Conservation (phyloP, 768 basidiomycete genomes). For the Boletus subparvulus region DNA sequence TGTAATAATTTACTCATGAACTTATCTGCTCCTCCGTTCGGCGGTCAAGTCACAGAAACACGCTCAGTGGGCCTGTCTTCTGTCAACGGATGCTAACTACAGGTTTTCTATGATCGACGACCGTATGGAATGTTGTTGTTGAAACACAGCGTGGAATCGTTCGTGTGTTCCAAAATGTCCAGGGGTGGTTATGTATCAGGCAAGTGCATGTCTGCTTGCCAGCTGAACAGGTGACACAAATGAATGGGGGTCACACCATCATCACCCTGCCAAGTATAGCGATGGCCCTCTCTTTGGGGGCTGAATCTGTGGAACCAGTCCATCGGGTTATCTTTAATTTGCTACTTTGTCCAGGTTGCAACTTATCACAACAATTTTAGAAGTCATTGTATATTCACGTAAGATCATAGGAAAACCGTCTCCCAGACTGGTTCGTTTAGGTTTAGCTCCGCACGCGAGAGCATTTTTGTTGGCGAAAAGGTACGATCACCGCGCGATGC, state of each 20-base stretch:
- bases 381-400: neutral
- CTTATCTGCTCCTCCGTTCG: neutral
- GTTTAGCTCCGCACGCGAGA: neutral
- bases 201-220: neutral
- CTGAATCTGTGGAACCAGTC: neutral
- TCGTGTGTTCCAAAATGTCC: neutral
- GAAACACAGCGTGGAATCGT: neutral
- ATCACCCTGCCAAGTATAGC: neutral
- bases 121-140: neutral
- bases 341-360: neutral
- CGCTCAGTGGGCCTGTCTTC: neutral
- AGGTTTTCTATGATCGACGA: neutral
- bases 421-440: neutral
- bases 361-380: neutral
- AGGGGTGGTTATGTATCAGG: neutral
- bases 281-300: neutral
- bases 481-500: conserved; percentile 6
- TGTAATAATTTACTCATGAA: neutral
- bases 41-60: neutral
- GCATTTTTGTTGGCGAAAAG: neutral
- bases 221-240: neutral
- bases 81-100: neutral
- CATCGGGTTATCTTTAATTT: neutral
- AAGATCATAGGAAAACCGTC: neutral
- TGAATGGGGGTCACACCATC: neutral